Evolutionary conservation across 768 basidiomycete species (phyloP), one percentile per base, ranked within the genome.

Genomic region (Boletus sp.): DNA sequence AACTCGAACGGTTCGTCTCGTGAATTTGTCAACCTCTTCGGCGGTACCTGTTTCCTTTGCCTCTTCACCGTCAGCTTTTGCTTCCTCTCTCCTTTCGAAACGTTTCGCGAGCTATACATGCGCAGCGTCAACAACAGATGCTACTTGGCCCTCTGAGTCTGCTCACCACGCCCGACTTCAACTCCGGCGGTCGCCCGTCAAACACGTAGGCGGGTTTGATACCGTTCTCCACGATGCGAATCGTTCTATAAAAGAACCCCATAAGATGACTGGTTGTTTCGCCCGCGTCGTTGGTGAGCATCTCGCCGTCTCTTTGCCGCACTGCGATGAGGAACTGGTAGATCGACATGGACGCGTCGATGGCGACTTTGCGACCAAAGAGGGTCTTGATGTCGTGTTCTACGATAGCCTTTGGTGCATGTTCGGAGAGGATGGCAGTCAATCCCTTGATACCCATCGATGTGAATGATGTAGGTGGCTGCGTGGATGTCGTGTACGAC

Each of bases 311-410:
- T 71, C 86, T 88, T 73, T 96, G 94, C 32, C 97, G 83, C 11
- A 98, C 97, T 18, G 97, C 97, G 56, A 99, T 98, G 57, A 99
- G 84, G 74, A 99, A 99, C 70, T 96, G 94, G 79, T 94, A 96
- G 50, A 95, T 94, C 3, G 88, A 91, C 92, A 94, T 94, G 58
- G 92, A 94, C 69, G 97, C 97, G 79, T 99, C 97, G 62, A 99
- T 93, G 57, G 96, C 96, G 62, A 98, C 94, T 78, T 98, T 98
- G 65, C 97, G 87, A 2, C 97, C 96, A 64, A 99, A 98, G 44
- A 99, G 86, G 28, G 92, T 94, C 77, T 97, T 96, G 55, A 98
- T 98, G 39, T 96, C 92, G 69, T 95, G 92, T 64, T 95, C 93
- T 72, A 71, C 83, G 65, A 97, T 93, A 9, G 90, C 79, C 50